phyloP scores from a whole-genome alignment of 495 filamentous ascomycete species.

The Barbatosphaeria neglecta region DNA sequence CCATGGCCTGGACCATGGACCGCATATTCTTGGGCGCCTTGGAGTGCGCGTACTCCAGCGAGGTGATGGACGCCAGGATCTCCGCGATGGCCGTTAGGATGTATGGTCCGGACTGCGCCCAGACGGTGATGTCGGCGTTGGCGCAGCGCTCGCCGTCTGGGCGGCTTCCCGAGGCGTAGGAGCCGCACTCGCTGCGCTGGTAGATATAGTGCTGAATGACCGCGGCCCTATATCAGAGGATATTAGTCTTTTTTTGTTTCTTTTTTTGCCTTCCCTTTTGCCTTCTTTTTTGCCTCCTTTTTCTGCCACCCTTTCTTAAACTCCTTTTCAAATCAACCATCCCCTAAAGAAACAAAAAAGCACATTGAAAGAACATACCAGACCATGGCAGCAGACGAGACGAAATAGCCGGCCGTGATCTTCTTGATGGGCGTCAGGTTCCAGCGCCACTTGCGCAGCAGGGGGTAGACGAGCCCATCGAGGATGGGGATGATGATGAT shows the following conservation, averaged over 20 bases:
- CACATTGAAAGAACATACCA: too few relatives aligned
- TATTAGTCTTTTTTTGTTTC: too few relatives aligned
- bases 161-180: slow-evolving; percentile 19
- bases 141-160: slow-evolving; percentile 6
- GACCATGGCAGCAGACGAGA: slow-evolving; percentile 48
- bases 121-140: slow-evolving; percentile 38
- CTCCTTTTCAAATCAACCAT: too few relatives aligned
- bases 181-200: slow-evolving; percentile 42
- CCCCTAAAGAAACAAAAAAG: too few relatives aligned
- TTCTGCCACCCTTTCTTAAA: too few relatives aligned
- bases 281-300: too few relatives aligned
- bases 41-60: slow-evolving; percentile 57
- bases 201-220: slow-evolving; percentile 59
- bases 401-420: slow-evolving; percentile 52
- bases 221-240: too few relatives aligned
- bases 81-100: slow-evolving; percentile 52
- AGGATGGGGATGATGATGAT: slow-evolving; percentile 65
- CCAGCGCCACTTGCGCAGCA: slow-evolving; percentile 44
- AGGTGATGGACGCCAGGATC: slow-evolving; percentile 36
- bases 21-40: slow-evolving; percentile 68
- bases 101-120: slow-evolving; percentile 49
- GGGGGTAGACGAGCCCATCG: slow-evolving; percentile 55
- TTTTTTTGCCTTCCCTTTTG: too few relatives aligned
- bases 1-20: slow-evolving; percentile 51
- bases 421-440: slow-evolving; percentile 59